phyloP scores from a whole-genome alignment of 768 basidiomycete species.

The Boletus barrowsii region DNA sequence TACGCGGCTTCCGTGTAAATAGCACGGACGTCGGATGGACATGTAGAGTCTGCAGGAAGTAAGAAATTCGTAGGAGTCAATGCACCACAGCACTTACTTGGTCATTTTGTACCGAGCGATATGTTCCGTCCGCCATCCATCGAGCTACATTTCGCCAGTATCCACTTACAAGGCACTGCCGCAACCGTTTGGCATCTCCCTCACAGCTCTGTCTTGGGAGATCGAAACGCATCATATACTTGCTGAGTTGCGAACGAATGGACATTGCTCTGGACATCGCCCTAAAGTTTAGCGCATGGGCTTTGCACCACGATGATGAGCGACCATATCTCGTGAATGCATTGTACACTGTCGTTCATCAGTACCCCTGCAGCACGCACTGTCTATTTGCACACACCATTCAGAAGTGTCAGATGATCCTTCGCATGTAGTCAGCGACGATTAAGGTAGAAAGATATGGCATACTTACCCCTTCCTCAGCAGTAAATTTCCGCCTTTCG shows the following conservation, averaged over 20 bases:
- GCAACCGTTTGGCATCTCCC: conserved; percentile 77
- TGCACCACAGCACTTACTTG: conserved; percentile 48
- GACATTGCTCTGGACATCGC: conserved; percentile 92
- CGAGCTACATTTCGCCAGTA: conserved; percentile 94
- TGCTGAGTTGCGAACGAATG: conserved; percentile 91
- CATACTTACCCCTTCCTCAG: conserved; percentile 88
- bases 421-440: conserved; percentile 28
- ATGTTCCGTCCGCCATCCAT: conserved; percentile 92
- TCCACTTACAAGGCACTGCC: conserved; percentile 87
- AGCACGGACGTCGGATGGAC: conserved; percentile 93
- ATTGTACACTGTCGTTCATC: conserved; percentile 71
- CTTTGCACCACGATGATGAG: conserved; percentile 90
- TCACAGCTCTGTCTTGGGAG: conserved; percentile 83
- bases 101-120: conserved; percentile 82
- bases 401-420: conserved; percentile 94
- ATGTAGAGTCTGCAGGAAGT: conserved; percentile 60
- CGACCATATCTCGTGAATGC: conserved; percentile 81
- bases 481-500: conserved; percentile 93
- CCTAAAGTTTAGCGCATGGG: conserved; percentile 89
- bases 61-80: background rate
- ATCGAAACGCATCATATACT: conserved; percentile 90
- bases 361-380: background rate
- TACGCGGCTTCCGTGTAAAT: conserved; percentile 87
- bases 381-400: conserved; percentile 55
- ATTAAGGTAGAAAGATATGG: background rate